Evolutionary conservation across 2,329 filamentous ascomycete species (phyloP), one percentile per base, ranked within the genome.

Genomic region (Cordyceps javanica): DNA sequence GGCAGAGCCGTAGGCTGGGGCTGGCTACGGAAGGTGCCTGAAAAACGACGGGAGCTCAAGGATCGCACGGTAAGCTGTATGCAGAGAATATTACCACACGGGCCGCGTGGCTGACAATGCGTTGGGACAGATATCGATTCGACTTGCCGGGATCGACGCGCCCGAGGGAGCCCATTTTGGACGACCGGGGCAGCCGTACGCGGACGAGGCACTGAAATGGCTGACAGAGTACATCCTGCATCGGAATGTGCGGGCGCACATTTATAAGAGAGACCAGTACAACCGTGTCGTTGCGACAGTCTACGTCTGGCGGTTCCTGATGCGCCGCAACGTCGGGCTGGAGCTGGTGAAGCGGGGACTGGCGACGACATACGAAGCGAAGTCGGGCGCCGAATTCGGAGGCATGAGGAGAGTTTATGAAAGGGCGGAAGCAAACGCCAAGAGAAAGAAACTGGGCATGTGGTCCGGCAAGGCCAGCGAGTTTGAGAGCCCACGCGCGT

Each of bases 81-180:
- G 2, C 21, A 14, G n/a, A 26, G 36, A 34, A 7, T 3, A 25
- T 3, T 2, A 32, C 19, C 5, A 13, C n/a, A 19, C 26, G 9
- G 16, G 21, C 21, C 16, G 5, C 2, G 11, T 19, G 16, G 55
- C 34, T 62, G 53, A 55, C 46, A 36, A 21, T 14, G 13, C 13
- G 19, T 49, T 23, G 34, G 26, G 32, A 11, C 66, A 95, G 88
- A 90, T 99, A 64, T 85, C 92, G 53, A 82, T 99, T 58, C 89
- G 94, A 28, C 80, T 99, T 58, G 94, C 94, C 16, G 94, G 94
- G 51, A 77, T 99, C 56, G 94, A 99, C 72, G 94, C 95, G 11
- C 94, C 94, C 2, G 94, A 99, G 74, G 79, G 89, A 57, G 87
- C 92, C 9, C 94, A 99, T 72, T 99, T 97, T 73, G 95, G 95